Conservation (phyloP, 306 rosid species). For the Rosa rugosa region DNA sequence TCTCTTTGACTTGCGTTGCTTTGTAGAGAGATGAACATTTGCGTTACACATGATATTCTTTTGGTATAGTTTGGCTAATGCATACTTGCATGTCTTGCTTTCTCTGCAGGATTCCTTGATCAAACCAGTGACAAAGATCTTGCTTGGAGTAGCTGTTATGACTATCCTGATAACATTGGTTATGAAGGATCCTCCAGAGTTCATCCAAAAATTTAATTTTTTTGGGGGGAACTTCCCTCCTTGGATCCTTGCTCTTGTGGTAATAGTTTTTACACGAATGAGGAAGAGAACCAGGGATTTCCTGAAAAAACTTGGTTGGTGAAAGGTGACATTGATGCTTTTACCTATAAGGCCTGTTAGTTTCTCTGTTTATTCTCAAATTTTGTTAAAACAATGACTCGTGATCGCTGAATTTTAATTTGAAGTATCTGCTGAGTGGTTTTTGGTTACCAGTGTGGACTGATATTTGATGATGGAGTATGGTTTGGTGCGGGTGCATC, state of each 20-base stretch:
- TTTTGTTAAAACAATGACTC: slow-evolving; percentile 8
- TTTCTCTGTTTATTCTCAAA: slow-evolving; percentile 1
- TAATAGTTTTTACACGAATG: slow-evolving; percentile 78
- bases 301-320: slow-evolving; percentile 60
- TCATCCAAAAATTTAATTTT: slow-evolving; percentile 61
- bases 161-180: slow-evolving; percentile 59
- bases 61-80: background rate
- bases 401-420: background rate
- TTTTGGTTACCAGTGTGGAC: background rate
- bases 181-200: slow-evolving; percentile 55
- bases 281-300: slow-evolving; percentile 78
- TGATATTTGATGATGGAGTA: background rate
- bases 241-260: slow-evolving; percentile 84
- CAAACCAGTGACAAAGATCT: slow-evolving; percentile 72
- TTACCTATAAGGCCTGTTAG: background rate
- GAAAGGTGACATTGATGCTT: slow-evolving; percentile 9
- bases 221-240: slow-evolving; percentile 71
- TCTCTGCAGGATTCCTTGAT: slow-evolving; percentile 68
- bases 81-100: slow-evolving; percentile 4
- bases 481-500: background rate
- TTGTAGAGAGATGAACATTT: background rate
- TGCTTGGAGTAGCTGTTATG: slow-evolving; percentile 63
- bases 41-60: background rate
- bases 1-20: background rate
- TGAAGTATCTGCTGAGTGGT: background rate